Evolutionary conservation across 2,329 filamentous ascomycete genomes (phyloP).

Genomic region (Blastomyces gilchristii): DNA sequence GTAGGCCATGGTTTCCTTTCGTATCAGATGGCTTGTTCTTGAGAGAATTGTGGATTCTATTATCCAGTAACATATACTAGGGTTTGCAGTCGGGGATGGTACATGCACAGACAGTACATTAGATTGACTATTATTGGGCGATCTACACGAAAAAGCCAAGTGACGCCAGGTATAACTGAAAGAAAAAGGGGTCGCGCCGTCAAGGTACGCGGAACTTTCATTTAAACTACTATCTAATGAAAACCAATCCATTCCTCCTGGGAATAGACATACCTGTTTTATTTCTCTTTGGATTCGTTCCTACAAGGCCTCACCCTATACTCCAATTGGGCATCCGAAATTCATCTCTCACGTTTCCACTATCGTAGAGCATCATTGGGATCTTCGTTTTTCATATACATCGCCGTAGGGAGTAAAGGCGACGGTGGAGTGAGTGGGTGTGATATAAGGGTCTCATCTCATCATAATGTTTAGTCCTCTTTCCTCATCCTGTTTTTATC

Average conservation of each 20-base stretch:
- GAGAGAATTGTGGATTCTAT: too few relatives aligned
- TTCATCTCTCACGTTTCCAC: not conserved
- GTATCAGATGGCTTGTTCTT: too few relatives aligned
- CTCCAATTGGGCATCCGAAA: not conserved
- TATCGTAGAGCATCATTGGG: not conserved
- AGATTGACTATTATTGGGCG: too few relatives aligned
- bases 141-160: not conserved
- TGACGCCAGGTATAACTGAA: not conserved
- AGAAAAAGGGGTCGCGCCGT: not conserved
- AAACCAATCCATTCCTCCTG: not conserved
- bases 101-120: too few relatives aligned
- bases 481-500: not conserved
- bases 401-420: too few relatives aligned
- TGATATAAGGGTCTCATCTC: not conserved
- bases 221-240: not conserved
- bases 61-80: too few relatives aligned
- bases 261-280: not conserved
- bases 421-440: not conserved
- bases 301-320: not conserved
- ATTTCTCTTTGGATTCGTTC: not conserved
- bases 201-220: not conserved
- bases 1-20: too few relatives aligned
- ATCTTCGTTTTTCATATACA: too few relatives aligned
- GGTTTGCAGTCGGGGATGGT: too few relatives aligned
- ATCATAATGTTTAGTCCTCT: not conserved